These are phyloP conservation scores for Ophiostoma sp. DNA, from an alignment of 2,329 filamentous ascomycete genomes.

Conservation along the genomic window DNA sequence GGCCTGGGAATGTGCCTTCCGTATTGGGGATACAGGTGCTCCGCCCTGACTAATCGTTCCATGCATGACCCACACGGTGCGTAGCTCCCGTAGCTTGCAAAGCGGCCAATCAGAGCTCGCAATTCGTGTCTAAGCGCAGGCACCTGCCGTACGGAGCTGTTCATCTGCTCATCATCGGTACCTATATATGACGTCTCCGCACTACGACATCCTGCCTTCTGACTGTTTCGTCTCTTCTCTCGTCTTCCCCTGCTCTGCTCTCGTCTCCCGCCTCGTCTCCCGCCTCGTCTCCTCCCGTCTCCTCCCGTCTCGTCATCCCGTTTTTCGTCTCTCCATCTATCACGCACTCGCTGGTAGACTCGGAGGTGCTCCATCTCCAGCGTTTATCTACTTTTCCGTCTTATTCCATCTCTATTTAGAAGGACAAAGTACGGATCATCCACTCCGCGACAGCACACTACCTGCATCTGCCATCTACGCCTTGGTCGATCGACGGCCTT, in stretches of 20 bases:
- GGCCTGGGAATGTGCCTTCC: not conserved
- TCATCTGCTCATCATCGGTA: not conserved
- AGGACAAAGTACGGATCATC: not conserved
- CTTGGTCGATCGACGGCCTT: not conserved
- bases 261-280: not conserved
- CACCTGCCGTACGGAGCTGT: conserved; percentile 16
- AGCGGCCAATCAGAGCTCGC: conserved; percentile 15
- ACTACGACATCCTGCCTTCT: conserved; percentile 12
- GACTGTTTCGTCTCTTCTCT: conserved; percentile 8
- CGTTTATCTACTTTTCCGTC: too few species aligned
- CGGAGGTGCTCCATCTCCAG: too few species aligned
- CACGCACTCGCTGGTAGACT: too few species aligned
- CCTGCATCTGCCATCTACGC: not conserved
- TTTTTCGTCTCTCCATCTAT: too few species aligned
- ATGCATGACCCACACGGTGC: not conserved
- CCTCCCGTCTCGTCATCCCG: not conserved
- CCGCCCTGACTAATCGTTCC: not conserved
- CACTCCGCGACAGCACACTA: not conserved
- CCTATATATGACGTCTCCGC: conserved; percentile 18
- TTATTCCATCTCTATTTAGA: too few species aligned
- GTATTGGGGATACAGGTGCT: not conserved
- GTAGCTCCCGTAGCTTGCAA: not conserved
- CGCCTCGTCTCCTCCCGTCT: conserved; percentile 1
- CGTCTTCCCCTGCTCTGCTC: not conserved
- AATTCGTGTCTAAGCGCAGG: conserved; percentile 15